Evolutionary conservation across 495 filamentous ascomycete species (phyloP).

Genomic region (Penicillium canariense): DNA sequence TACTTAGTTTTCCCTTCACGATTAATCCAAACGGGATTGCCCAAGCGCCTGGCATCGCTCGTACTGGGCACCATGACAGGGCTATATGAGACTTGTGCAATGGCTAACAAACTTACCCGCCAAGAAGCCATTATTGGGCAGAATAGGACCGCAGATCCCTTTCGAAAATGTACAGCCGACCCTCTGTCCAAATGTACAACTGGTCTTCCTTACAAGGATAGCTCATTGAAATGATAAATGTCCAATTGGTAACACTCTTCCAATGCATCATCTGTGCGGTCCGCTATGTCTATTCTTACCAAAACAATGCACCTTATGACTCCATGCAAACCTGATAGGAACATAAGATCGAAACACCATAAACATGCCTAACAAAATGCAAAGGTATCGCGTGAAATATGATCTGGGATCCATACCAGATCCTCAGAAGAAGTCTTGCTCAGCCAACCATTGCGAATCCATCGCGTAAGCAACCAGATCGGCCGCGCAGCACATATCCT

Average conservation of each 20-base stretch:
- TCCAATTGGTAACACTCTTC: not conserved
- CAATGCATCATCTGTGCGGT: not conserved
- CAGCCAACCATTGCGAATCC: slow-evolving; percentile 44
- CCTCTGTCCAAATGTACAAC: too few species aligned
- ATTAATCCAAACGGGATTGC: not conserved
- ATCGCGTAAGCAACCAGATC: slow-evolving; percentile 49
- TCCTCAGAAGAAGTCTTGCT: slow-evolving; percentile 42
- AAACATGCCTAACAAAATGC: slow-evolving; percentile 2
- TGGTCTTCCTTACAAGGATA: too few species aligned
- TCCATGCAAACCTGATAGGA: not conserved
- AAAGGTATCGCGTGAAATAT: not conserved
- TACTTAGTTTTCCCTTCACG: too few species aligned
- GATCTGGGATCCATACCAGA: too few species aligned
- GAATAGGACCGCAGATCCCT: not conserved
- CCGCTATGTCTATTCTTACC: not conserved
- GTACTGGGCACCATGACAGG: not conserved
- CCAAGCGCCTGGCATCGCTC: not conserved
- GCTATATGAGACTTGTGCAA: too few species aligned
- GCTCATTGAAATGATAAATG: too few species aligned
- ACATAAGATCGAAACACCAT: not conserved
- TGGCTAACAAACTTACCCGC: too few species aligned
- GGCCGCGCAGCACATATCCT: slow-evolving; percentile 51
- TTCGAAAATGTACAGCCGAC: not conserved
- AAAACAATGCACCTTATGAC: not conserved
- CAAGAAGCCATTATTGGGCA: too few species aligned